Percentiles rank a stretch among this genome's conserved stretches.
Conservation (phyloP, 352 stramenopile species). For the Pythium rishiriense region DNA sequence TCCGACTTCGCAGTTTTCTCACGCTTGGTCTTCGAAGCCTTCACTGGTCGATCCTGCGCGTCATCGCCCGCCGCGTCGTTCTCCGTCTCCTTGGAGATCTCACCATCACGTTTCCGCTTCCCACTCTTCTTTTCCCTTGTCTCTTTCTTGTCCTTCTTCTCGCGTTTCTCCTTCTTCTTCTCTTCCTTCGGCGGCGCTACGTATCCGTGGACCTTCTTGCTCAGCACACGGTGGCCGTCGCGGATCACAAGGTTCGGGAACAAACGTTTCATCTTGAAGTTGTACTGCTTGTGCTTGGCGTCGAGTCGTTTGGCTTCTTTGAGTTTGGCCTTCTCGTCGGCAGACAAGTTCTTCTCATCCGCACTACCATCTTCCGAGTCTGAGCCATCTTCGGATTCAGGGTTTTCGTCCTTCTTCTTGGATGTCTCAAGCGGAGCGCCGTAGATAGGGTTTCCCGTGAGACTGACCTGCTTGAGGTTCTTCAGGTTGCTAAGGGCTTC, state of each 20-base stretch:
- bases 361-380: slow-evolving; percentile 25
- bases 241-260: slow-evolving; percentile 81
- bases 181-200: slow-evolving; percentile 73
- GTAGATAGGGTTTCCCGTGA: slow-evolving; percentile 80
- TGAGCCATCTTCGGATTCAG: background rate
- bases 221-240: slow-evolving; percentile 71
- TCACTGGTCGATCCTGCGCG: slow-evolving; percentile 21
- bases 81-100: slow-evolving; percentile 8
- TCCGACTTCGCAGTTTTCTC: slow-evolving; percentile 18
- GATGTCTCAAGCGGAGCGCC: slow-evolving; percentile 44
- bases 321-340: slow-evolving; percentile 47
- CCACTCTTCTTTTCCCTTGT: background rate
- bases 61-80: slow-evolving; percentile 4
- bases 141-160: slow-evolving; percentile 34
- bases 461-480: slow-evolving; percentile 76
- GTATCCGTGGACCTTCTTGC: slow-evolving; percentile 84
- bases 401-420: slow-evolving; percentile 11
- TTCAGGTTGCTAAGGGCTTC: slow-evolving; percentile 59
- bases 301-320: slow-evolving; percentile 73
- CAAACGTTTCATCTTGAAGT: slow-evolving; percentile 88
- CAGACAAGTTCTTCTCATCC: slow-evolving; percentile 36
- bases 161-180: slow-evolving; percentile 34
- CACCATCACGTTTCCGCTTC: slow-evolving; percentile 24
- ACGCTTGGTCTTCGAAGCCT: slow-evolving; percentile 29
- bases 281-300: slow-evolving; percentile 86